A percentile compares a stretch with the other conserved stretches of the same genome.
Evolutionary conservation across 768 basidiomycete genomes (phyloP).

Genomic region (Russula compacta): DNA sequence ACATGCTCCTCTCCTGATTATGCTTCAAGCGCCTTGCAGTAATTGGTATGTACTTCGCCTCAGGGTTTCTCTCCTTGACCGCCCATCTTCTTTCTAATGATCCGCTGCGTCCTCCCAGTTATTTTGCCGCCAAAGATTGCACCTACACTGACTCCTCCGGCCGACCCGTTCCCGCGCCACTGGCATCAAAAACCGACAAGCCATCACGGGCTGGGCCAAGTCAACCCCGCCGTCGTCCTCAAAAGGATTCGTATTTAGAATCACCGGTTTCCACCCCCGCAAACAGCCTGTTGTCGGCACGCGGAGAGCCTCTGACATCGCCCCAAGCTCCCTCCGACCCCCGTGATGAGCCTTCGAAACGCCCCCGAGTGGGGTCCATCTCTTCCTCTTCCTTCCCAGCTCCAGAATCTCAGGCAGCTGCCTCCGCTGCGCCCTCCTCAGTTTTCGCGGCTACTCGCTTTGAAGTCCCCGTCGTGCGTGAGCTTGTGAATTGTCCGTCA

Average conservation of each 20-base stretch:
- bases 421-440: neutral
- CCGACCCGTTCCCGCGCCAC: slow-evolving; percentile 66
- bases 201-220: neutral
- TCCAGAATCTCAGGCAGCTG: neutral
- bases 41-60: slow-evolving; percentile 47
- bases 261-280: slow-evolving; percentile 6
- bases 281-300: neutral
- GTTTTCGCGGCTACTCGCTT: slow-evolving; percentile 10
- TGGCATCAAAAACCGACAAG: slow-evolving; percentile 19
- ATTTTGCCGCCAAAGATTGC: slow-evolving; percentile 73
- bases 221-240: slow-evolving; percentile 12
- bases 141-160: slow-evolving; percentile 75
- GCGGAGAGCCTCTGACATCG: slow-evolving; percentile 6
- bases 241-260: slow-evolving; percentile 2
- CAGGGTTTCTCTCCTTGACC: neutral
- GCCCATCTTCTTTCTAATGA: slow-evolving; percentile 12
- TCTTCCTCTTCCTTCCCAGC: neutral
- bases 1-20: neutral
- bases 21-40: slow-evolving; percentile 58
- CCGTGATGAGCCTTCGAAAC: slow-evolving; percentile 18
- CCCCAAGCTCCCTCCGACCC: slow-evolving; percentile 24
- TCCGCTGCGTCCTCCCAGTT: slow-evolving; percentile 33
- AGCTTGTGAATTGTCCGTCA: slow-evolving; percentile 19
- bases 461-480: slow-evolving; percentile 19
- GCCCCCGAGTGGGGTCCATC: slow-evolving; percentile 4